Conservation (phyloP, 257 asterid species). For the Handroanthus guayacan region DNA sequence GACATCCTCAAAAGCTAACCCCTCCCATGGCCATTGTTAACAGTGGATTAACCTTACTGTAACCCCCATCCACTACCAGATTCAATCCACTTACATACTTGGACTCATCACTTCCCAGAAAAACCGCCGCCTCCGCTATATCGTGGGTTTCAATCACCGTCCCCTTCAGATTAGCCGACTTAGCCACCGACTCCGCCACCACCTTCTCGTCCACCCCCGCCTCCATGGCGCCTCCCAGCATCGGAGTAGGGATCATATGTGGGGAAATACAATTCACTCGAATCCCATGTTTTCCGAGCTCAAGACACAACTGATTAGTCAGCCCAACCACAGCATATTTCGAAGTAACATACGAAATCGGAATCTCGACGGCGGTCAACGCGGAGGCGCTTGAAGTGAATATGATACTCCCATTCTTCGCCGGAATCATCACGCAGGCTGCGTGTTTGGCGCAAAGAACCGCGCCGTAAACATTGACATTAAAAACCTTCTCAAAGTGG, state of each 20-base stretch:
- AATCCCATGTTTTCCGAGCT: slow-evolving; percentile 48
- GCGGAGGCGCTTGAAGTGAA: slow-evolving; percentile 34
- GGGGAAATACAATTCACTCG: slow-evolving; percentile 54
- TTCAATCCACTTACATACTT: slow-evolving; percentile 49
- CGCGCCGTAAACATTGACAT: slow-evolving; percentile 41
- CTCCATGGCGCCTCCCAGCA: background rate
- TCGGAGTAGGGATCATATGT: slow-evolving; percentile 30
- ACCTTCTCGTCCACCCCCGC: slow-evolving; percentile 10
- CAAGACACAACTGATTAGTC: slow-evolving; percentile 32
- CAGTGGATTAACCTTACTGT: slow-evolving; percentile 40
- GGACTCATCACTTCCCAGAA: slow-evolving; percentile 46
- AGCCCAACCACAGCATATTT: slow-evolving; percentile 47
- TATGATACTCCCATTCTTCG: slow-evolving; percentile 39
- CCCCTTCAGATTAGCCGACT: slow-evolving; percentile 33
- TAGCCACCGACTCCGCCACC: slow-evolving; percentile 17
- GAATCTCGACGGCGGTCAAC: slow-evolving; percentile 27
- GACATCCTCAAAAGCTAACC: background rate
- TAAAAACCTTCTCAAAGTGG: slow-evolving; percentile 38
- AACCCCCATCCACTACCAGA: slow-evolving; percentile 54
- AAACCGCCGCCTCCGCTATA: slow-evolving; percentile 45
- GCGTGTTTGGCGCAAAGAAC: slow-evolving; percentile 54
- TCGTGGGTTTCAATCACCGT: slow-evolving; percentile 33
- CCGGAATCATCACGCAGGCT: slow-evolving; percentile 48
- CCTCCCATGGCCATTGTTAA: slow-evolving; percentile 23
- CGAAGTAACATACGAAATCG: slow-evolving; percentile 45